Conservation (phyloP, 2,329 filamentous ascomycete genomes). For the Stagonosporopsis rhizophila region DNA sequence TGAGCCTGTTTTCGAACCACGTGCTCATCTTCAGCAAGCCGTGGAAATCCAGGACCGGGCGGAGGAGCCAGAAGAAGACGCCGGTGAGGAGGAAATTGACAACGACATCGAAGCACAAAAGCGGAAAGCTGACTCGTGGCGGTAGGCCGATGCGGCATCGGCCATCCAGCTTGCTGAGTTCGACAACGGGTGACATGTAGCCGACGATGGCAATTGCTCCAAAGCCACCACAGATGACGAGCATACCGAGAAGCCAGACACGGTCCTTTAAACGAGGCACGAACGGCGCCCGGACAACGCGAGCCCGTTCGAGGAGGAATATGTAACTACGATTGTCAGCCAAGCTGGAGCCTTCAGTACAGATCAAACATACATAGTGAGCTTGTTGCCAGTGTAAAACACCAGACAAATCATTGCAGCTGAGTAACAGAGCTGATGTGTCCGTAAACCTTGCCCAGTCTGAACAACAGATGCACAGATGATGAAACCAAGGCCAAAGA, state of each 20-base stretch:
- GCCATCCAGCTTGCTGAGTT: conserved; percentile 37
- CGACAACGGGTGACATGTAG: conserved; percentile 41
- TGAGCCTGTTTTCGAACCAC: conserved; percentile 3
- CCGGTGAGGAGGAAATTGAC: conserved; percentile 47
- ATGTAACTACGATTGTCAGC: conserved; percentile 36
- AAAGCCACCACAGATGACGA: conserved; percentile 35
- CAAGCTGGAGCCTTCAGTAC: not conserved
- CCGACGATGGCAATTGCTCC: conserved; percentile 34
- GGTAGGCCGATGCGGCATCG: conserved; percentile 50
- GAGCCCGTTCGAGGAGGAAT: conserved; percentile 50
- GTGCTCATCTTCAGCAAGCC: conserved; percentile 9
- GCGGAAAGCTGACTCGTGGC: conserved; percentile 38
- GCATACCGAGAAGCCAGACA: conserved; percentile 42
- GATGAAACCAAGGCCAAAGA: conserved; percentile 26
- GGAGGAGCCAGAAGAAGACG: conserved; percentile 45
- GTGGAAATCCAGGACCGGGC: conserved; percentile 31
- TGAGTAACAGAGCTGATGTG: conserved; percentile 36
- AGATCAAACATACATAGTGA: conserved; percentile 28
- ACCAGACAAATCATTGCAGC: conserved; percentile 48
- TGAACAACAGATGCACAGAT: conserved; percentile 33
- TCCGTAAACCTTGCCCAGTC: conserved; percentile 34
- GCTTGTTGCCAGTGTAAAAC: conserved; percentile 48
- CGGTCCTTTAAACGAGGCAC: conserved; percentile 38
- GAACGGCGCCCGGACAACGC: conserved; percentile 42
- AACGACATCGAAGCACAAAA: conserved; percentile 47